Base-by-base conservation (phyloP, 1,139 yeast genomes). In the Saccharomycopsis hybrid region DNA sequence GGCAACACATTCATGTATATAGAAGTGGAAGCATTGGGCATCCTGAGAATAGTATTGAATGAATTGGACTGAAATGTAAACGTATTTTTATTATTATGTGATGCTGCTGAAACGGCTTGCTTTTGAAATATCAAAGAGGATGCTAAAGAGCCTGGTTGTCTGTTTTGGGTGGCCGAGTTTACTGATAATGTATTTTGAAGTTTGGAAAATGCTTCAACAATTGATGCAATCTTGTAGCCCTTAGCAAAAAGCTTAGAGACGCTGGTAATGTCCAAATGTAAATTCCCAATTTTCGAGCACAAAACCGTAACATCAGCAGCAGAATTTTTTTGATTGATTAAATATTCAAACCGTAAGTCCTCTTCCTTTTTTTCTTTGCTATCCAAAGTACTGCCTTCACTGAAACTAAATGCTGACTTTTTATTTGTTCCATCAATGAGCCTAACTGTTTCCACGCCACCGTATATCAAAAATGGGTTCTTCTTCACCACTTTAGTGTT, bases 301-400 rank as follows among this genome's bases (percentile, higher is more conserved):
- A 78, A 63, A 0, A 73, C 44, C 0, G 81, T 76, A 18, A 70
- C 60, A 47, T 74, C 76, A 3, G 44, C 30, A 11, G 24, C n/a
- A n/a, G 13, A 11, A 8, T 44, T 41, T n/a, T 30, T 11, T 8
- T 9, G 30, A 18, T 36, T 36, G 39, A 36, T 13, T 25, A 47
- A 35, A 32, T 72, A 55, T 57, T 80, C 85, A 58, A 80, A 77
- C 28, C 81, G 61, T 0, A 80, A 51, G 56, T 80, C 85, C 3
- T 77, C 74, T 45, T 71, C 46, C 43, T 41, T 24, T n/a, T n/a
- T n/a, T n/a, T n/a, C n/a, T n/a, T n/a, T n/a, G n/a, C n/a, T n/a
- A 24, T 8, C 13, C 18, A 5, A 8, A 5, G 7, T 24, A 5
- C 18, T 5, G 35, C 35, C 35, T 7, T 36, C 39, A 13, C 5